A percentile compares a stretch with the other conserved stretches of the same genome.
phyloP scores from a whole-genome alignment of 352 stramenopile species.

The Phytophthora europaea region DNA sequence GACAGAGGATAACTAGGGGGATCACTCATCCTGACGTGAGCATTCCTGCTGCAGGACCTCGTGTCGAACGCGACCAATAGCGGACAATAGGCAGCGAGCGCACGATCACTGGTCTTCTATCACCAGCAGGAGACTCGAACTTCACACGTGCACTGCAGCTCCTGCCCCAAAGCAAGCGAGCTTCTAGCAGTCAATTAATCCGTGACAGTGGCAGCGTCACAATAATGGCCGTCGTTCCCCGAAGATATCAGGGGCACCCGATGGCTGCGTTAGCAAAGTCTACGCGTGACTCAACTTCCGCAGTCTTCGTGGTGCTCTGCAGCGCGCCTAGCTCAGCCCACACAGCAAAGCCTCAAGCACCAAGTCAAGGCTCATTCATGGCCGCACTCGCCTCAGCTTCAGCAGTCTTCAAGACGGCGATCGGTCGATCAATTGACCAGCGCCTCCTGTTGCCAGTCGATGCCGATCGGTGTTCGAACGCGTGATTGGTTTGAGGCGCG shows the following conservation, averaged over 20 bases:
- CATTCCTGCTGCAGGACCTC: neutral
- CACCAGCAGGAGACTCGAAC: neutral
- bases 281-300: slow-evolving; percentile 10
- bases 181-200: slow-evolving; percentile 5
- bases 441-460: slow-evolving; percentile 19
- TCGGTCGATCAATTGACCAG: slow-evolving; percentile 12
- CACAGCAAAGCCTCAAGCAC: neutral
- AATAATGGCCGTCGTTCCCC: slow-evolving; percentile 13
- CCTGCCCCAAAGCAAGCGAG: neutral
- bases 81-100: neutral
- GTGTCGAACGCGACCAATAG: neutral
- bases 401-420: slow-evolving; percentile 9
- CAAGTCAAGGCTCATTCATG: neutral
- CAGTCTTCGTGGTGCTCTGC: neutral
- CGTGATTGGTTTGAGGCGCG: slow-evolving; percentile 30
- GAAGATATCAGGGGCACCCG: slow-evolving; percentile 26
- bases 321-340: neutral
- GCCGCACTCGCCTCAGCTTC: neutral
- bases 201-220: slow-evolving; percentile 9
- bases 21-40: neutral
- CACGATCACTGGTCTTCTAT: neutral
- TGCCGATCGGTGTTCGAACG: slow-evolving; percentile 17
- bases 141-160: neutral
- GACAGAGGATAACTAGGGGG: neutral
- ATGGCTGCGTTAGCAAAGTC: slow-evolving; percentile 5